Percentiles rank a stretch among this genome's conserved stretches.
Evolutionary conservation across 768 basidiomycete species (phyloP).

Genomic region (Psilocybe azurescens): DNA sequence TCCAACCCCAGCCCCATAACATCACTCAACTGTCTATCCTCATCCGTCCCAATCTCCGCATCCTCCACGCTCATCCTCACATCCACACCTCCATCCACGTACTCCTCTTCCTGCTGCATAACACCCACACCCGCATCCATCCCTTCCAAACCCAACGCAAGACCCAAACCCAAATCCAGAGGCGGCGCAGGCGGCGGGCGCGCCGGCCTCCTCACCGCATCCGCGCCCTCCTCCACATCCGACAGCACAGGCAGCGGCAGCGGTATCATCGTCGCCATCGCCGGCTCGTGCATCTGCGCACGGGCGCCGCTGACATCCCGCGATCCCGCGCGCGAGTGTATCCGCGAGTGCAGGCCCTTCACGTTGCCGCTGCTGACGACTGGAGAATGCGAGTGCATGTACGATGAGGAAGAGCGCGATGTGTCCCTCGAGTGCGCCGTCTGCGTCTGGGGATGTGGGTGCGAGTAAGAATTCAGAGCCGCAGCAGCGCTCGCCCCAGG

Average conservation of each 20-base stretch:
- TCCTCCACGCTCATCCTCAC: slow-evolving; percentile 6
- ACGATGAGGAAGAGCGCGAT: background rate
- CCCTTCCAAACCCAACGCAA: background rate
- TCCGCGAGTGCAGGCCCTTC: background rate
- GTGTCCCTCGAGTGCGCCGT: background rate
- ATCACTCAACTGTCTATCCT: slow-evolving; percentile 1
- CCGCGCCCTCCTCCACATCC: background rate
- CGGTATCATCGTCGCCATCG: slow-evolving; percentile 14
- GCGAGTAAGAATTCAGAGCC: background rate
- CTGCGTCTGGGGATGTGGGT: background rate
- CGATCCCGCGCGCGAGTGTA: background rate
- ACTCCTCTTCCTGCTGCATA: background rate
- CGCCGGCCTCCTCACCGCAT: slow-evolving; percentile 1
- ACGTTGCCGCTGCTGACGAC: background rate
- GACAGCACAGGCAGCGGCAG: slow-evolving; percentile 5
- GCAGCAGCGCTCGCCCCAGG: background rate
- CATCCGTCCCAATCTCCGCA: slow-evolving; percentile 2
- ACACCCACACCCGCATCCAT: background rate
- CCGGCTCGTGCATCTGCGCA: too few relatives aligned
- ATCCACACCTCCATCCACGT: background rate
- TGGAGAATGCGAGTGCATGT: background rate
- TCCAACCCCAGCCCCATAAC: background rate
- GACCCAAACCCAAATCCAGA: slow-evolving; percentile 9
- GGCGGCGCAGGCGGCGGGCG: slow-evolving; percentile 25
- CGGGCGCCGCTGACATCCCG: background rate